phyloP scores from a whole-genome alignment of 352 stramenopile species.

The Hyaloperonospora brassicae region DNA sequence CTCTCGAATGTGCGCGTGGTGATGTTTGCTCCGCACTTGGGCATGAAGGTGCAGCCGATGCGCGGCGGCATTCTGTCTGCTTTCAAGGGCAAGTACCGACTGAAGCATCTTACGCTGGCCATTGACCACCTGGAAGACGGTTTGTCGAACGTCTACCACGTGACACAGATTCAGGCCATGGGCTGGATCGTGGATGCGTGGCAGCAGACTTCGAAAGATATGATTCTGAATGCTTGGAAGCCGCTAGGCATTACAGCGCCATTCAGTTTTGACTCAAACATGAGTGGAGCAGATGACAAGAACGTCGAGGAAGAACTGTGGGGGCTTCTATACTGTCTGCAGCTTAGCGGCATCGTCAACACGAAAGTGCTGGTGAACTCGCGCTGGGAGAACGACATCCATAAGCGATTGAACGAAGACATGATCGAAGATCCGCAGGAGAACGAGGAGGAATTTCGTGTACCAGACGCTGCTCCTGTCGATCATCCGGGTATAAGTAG shows the following conservation, averaged over 20 bases:
- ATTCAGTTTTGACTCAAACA: conserved; percentile 54
- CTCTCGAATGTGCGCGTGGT: conserved; percentile 85
- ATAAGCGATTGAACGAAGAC: conserved; percentile 84
- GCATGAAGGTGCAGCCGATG: conserved; percentile 84
- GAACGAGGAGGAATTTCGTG: conserved; percentile 76
- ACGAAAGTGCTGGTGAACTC: conserved; percentile 85
- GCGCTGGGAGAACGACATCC: conserved; percentile 83
- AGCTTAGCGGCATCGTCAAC: conserved; percentile 78
- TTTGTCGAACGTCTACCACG: conserved; percentile 63
- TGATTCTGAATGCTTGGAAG: conserved; percentile 78
- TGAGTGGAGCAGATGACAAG: conserved; percentile 62
- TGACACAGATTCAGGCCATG: conserved; percentile 84
- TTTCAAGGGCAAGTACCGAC: conserved; percentile 83
- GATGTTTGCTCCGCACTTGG: conserved; percentile 74
- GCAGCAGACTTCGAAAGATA: conserved; percentile 70
- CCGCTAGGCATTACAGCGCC: conserved; percentile 50
- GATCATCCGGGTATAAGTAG: conserved; percentile 17
- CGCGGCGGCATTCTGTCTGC: conserved; percentile 69
- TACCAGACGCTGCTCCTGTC: conserved; percentile 43
- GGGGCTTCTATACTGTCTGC: conserved; percentile 78
- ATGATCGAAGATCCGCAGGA: conserved; percentile 81
- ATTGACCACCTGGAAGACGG: conserved; percentile 81
- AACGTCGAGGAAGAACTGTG: conserved; percentile 84
- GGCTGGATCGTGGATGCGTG: conserved; percentile 79
- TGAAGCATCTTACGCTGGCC: conserved; percentile 77